phyloP scores from a whole-genome alignment of 2,329 filamentous ascomycete species.

The Aureobasidium leucospermi region DNA sequence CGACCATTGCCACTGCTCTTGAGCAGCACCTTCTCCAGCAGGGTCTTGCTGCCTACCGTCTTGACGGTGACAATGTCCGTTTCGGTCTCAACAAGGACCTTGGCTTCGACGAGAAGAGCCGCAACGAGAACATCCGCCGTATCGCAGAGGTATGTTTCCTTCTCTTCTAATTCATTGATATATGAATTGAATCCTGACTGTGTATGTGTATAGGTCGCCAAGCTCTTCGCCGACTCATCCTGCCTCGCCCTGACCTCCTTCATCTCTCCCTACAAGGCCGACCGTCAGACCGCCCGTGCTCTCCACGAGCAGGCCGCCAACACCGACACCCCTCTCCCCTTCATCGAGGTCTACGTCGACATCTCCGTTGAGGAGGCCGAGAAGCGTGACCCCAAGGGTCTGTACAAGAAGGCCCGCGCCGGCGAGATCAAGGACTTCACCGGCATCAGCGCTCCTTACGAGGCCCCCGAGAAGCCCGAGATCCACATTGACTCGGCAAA shows the following conservation, averaged over 20 bases:
- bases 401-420: slow-evolving; percentile 93
- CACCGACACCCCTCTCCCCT: slow-evolving; percentile 63
- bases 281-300: slow-evolving; percentile 72
- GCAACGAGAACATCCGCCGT: slow-evolving; percentile 95
- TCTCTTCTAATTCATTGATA: neutral
- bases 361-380: slow-evolving; percentile 87
- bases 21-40: slow-evolving; percentile 93
- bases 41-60: slow-evolving; percentile 75
- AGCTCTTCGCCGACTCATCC: slow-evolving; percentile 87
- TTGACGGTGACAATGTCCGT: slow-evolving; percentile 97
- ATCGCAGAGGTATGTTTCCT: slow-evolving; percentile 63
- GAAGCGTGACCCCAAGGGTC: slow-evolving; percentile 90
- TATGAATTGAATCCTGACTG: neutral
- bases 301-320: slow-evolving; percentile 59
- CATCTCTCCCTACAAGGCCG: slow-evolving; percentile 88
- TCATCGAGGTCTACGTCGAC: slow-evolving; percentile 91
- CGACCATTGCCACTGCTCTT: slow-evolving; percentile 89
- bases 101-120: slow-evolving; percentile 85
- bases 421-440: slow-evolving; percentile 98
- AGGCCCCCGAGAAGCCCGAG: slow-evolving; percentile 78
- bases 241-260: slow-evolving; percentile 90
- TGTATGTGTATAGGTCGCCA: slow-evolving; percentile 59
- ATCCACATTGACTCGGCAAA: slow-evolving; percentile 79
- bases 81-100: slow-evolving; percentile 98
- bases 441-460: slow-evolving; percentile 89